Base-by-base conservation (phyloP, 768 basidiomycete species). In the Jaapia argillacea region DNA sequence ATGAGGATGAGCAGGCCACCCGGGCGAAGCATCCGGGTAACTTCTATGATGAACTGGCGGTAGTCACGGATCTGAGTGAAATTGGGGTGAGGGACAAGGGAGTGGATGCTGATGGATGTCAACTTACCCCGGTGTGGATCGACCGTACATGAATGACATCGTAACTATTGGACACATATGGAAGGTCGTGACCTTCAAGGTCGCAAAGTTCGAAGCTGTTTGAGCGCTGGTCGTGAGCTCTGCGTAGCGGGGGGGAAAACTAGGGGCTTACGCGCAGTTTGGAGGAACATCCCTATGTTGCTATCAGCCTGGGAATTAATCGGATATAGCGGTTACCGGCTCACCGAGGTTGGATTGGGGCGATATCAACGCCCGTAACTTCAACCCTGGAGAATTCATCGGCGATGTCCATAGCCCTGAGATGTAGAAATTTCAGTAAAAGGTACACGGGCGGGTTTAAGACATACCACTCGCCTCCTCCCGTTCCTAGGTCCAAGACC, bases 131-230 rank as follows among this genome's bases (percentile, higher is more conserved):
- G 22, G 70, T 74, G 52, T 82, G 79, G 55, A 84, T 70, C 26
- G 71, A 79, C 42, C 82, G 75, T 28, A 78, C 80, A 54, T 85
- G 82, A 36, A 85, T 69, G 50, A 85, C 63, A 56, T 85, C 78
- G 50, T 83, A 85, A 37, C 77, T 66, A 25, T 61, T 66, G 54
- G 72, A 71, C 18, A 75, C 75, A 55, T 82, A 85, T 12, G 82
- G 82, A 27, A 85, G 63, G 43, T 62, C 71, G 53, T 60, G 61
- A 46, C 73, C 66, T 57, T 81, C 76, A 46, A 84, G 63, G 56
- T 85, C 78, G 58, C 77, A 84, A 12, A 84, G 67, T 51, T 85
- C 83, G 54, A 82, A 85, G 24, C 82, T 85, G n/a, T n/a, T n/a
- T n/a, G 42, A 36, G 22, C 35, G 20, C 13, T 12, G 7, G 37